These are phyloP conservation scores for Trichodelitschia bisporula DNA, from an alignment of 495 filamentous ascomycete species.

Conservation along the genomic window DNA sequence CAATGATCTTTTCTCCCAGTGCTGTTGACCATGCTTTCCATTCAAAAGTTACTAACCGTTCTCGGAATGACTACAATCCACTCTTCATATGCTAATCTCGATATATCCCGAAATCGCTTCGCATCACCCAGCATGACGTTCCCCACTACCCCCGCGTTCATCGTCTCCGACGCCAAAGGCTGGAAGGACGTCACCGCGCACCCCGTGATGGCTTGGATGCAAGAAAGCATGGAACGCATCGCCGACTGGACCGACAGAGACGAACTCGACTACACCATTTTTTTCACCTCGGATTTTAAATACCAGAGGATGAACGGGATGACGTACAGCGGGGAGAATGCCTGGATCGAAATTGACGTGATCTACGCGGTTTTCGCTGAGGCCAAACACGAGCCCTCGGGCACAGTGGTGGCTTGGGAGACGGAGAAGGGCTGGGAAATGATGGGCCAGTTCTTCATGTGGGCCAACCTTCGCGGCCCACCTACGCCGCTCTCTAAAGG, in stretches of 20 bases:
- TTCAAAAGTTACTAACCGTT: too few species aligned
- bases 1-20: too few species aligned
- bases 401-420: constrained; percentile 1
- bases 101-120: too few species aligned
- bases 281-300: background rate
- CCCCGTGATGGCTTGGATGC: background rate
- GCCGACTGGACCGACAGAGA: background rate
- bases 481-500: too few species aligned
- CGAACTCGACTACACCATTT: background rate
- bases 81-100: too few species aligned
- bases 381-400: constrained; percentile 2
- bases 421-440: constrained; percentile 4
- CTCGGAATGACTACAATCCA: too few species aligned
- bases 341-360: constrained; percentile 1
- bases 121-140: background rate
- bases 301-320: constrained; percentile 3
- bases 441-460: constrained; percentile 2
- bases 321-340: constrained; percentile 1
- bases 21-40: too few species aligned
- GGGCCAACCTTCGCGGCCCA: constrained; percentile 2
- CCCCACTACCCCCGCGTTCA: background rate
- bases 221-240: background rate
- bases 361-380: constrained; percentile 3
- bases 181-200: background rate
- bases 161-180: background rate